Conservation (phyloP, 2,329 filamentous ascomycete species). For the Emergomyces africanus region DNA sequence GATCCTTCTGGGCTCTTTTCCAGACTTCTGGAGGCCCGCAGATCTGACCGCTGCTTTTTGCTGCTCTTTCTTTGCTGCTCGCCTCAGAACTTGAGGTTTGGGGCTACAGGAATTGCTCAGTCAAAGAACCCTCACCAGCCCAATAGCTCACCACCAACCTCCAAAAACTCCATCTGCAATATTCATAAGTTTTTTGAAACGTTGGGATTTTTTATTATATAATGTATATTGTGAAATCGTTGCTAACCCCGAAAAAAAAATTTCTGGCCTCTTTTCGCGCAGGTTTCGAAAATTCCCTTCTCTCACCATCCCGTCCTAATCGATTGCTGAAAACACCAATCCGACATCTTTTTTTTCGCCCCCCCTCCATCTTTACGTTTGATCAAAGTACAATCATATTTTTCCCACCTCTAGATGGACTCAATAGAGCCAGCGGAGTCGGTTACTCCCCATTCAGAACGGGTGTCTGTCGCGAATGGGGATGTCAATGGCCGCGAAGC, state of each 20-base stretch:
- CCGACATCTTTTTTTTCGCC: not conserved
- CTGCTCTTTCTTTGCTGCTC: not conserved
- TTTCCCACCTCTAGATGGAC: slow-evolving; percentile 24
- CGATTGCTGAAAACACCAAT: not conserved
- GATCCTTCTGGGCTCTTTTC: not conserved
- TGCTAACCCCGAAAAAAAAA: not conserved
- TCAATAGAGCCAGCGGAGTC: slow-evolving; percentile 23
- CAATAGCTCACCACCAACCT: not conserved
- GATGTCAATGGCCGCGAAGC: slow-evolving; percentile 25
- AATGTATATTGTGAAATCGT: not conserved
- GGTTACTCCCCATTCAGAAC: slow-evolving; percentile 18
- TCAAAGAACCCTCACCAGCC: not conserved
- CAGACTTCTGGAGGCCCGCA: not conserved
- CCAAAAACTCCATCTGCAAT: not conserved
- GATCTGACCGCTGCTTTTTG: not conserved
- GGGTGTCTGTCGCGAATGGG: not conserved
- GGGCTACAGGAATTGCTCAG: not conserved
- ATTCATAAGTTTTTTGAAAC: not conserved
- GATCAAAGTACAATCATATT: slow-evolving; percentile 1
- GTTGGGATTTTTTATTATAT: not conserved
- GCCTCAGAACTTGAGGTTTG: not conserved
- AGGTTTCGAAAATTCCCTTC: not conserved
- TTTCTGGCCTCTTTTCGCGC: not conserved
- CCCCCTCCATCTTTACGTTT: slow-evolving; percentile 1
- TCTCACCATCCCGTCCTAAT: not conserved